phyloP scores from a whole-genome alignment of 2,329 filamentous ascomycete genomes.

The Stenocarpella maydis region DNA sequence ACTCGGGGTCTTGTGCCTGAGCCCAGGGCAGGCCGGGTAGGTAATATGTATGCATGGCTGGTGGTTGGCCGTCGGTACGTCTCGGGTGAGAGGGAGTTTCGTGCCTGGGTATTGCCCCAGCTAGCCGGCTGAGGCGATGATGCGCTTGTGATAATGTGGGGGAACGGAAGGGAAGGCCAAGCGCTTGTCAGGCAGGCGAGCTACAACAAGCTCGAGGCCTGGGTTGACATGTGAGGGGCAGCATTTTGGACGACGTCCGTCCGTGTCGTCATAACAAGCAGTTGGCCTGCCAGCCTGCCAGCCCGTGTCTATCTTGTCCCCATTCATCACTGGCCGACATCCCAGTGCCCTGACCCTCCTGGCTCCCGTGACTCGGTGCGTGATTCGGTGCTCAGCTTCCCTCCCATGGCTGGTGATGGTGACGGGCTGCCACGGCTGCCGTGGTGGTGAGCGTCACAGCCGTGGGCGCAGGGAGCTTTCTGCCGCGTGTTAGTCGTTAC shows the following conservation, averaged over 20 bases:
- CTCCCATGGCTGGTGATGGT: neutral
- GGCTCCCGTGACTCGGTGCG: neutral
- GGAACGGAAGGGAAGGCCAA: conserved; percentile 32
- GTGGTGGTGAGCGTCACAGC: neutral
- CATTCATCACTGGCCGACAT: conserved; percentile 16
- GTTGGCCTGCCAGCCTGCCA: neutral
- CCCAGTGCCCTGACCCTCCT: conserved; percentile 4
- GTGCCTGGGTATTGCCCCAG: conserved; percentile 15
- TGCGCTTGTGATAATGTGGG: conserved; percentile 44
- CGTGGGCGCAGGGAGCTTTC: too few species aligned
- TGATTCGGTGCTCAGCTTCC: too few species aligned
- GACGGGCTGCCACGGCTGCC: neutral
- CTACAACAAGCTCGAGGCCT: conserved; percentile 8
- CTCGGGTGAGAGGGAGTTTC: conserved; percentile 37
- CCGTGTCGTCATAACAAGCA: conserved; percentile 21
- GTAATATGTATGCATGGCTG: conserved; percentile 12
- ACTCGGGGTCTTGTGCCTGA: neutral
- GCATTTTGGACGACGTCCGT: neutral
- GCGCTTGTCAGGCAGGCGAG: neutral
- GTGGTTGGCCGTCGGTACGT: conserved; percentile 32
- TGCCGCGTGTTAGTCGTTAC: neutral
- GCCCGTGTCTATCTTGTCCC: conserved; percentile 7
- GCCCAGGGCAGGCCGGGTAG: neutral
- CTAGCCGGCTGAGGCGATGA: conserved; percentile 25
- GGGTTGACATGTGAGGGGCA: conserved; percentile 34